Conservation (phyloP, 306 rosid genomes). For the Prunus kanzakura region DNA sequence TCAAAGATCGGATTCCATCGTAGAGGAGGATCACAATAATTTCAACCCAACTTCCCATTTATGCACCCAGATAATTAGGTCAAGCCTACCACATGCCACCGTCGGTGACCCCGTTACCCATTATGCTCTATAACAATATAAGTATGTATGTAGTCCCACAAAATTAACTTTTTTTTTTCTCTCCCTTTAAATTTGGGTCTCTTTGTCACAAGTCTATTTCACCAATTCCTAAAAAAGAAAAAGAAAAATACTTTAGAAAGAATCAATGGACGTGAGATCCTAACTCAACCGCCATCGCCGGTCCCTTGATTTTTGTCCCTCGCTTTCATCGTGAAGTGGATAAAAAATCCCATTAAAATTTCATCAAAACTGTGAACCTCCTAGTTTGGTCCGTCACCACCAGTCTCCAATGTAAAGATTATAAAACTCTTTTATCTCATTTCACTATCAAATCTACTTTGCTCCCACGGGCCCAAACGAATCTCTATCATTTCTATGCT, state of each 20-base stretch:
- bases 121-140: neutral
- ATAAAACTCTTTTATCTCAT: conserved; percentile 1
- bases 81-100: neutral
- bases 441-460: conserved; percentile 3
- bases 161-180: no score
- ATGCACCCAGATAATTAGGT: neutral
- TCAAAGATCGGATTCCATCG: neutral
- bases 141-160: no score
- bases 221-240: neutral
- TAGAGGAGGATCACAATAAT: neutral
- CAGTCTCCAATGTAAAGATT: neutral
- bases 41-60: conserved; percentile 6
- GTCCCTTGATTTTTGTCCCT: neutral
- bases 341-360: conserved; percentile 19
- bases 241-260: neutral
- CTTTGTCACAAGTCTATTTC: no score
- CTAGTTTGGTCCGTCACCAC: conserved; percentile 32
- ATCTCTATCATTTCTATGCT: conserved; percentile 49
- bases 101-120: neutral
- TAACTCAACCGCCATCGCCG: neutral
- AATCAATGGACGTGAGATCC: neutral
- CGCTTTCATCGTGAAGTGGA: neutral
- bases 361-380: conserved; percentile 19
- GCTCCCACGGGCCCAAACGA: conserved; percentile 41
- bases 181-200: no score